A percentile compares a stretch with the other conserved stretches of the same genome.
Conservation (phyloP, 495 filamentous ascomycete species). For the Aspergillus conjunctus region DNA sequence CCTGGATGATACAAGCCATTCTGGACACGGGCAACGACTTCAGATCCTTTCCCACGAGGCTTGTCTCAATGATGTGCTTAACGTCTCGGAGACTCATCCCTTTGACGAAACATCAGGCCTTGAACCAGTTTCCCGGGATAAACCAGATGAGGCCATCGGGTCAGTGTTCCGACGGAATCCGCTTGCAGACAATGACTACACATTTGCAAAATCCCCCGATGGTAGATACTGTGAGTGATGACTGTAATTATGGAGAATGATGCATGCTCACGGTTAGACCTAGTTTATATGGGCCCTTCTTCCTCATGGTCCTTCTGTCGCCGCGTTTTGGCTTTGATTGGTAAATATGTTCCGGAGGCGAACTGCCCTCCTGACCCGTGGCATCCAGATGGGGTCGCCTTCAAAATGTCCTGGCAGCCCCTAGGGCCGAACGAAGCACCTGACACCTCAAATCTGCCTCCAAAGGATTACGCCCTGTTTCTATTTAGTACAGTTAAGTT, state of each 20-base stretch:
- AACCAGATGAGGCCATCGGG: neutral
- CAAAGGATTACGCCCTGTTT: conserved; percentile 40
- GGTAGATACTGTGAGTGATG: conserved; percentile 36
- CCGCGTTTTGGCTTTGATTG: conserved; percentile 33
- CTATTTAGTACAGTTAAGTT: conserved; percentile 44
- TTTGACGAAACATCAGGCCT: no score
- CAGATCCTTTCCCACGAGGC: no score
- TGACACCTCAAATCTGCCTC: conserved; percentile 38
- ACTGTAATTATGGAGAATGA: no score
- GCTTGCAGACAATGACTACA: conserved; percentile 33
- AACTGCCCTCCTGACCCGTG: conserved; percentile 33
- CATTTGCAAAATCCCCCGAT: conserved; percentile 35
- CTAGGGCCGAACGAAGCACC: conserved; percentile 30
- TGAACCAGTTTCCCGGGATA: neutral
- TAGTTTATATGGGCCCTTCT: conserved; percentile 39
- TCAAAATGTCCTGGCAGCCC: conserved; percentile 41
- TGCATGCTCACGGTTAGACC: no score
- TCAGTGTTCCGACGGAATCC: conserved; percentile 31
- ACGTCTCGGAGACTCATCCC: no score
- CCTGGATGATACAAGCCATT: no score
- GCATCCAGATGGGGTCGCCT: conserved; percentile 41
- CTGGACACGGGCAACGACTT: no score
- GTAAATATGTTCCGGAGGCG: conserved; percentile 30
- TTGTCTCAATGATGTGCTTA: no score
- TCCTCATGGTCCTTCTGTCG: conserved; percentile 42